Evolutionary conservation across 768 basidiomycete genomes (phyloP).

Genomic region (Leccinum ochraceum): DNA sequence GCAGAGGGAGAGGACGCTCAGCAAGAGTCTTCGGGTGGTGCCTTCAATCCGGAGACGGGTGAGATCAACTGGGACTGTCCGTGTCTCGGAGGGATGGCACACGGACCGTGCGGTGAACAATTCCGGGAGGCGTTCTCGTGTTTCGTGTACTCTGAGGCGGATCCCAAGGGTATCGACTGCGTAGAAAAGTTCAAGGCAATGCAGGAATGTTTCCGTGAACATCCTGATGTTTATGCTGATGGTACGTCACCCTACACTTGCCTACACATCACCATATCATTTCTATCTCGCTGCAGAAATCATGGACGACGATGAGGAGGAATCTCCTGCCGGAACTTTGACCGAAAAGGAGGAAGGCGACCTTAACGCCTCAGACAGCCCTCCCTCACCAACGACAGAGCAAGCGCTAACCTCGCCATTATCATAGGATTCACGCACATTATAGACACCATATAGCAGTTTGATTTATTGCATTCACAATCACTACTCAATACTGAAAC

Average conservation of each 20-base stretch:
- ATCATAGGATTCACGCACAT: slow-evolving; percentile 21
- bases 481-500: slow-evolving; percentile 31
- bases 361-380: slow-evolving; percentile 1
- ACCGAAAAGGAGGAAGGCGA: slow-evolving; percentile 12
- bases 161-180: slow-evolving; percentile 97
- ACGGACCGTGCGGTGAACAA: slow-evolving; percentile 91
- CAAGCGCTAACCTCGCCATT: slow-evolving; percentile 12
- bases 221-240: slow-evolving; percentile 95
- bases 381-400: slow-evolving; percentile 12
- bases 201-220: slow-evolving; percentile 96
- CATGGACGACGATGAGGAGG: slow-evolving; percentile 67
- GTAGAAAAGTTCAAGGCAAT: slow-evolving; percentile 97
- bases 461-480: slow-evolving; percentile 31
- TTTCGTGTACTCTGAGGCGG: slow-evolving; percentile 90
- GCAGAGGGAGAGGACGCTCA: slow-evolving; percentile 28
- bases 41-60: slow-evolving; percentile 95
- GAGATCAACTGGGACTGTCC: slow-evolving; percentile 99
- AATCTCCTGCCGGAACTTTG: slow-evolving; percentile 16
- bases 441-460: slow-evolving; percentile 25
- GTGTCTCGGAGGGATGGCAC: slow-evolving; percentile 97
- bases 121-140: slow-evolving; percentile 97
- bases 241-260: slow-evolving; percentile 51
- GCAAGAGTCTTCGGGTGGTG: slow-evolving; percentile 43
- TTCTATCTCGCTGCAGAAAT: slow-evolving; percentile 46
- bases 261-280: slow-evolving; percentile 6